Conservation (phyloP, 78 protist genomes). For the Dictyostelium intermedium region DNA sequence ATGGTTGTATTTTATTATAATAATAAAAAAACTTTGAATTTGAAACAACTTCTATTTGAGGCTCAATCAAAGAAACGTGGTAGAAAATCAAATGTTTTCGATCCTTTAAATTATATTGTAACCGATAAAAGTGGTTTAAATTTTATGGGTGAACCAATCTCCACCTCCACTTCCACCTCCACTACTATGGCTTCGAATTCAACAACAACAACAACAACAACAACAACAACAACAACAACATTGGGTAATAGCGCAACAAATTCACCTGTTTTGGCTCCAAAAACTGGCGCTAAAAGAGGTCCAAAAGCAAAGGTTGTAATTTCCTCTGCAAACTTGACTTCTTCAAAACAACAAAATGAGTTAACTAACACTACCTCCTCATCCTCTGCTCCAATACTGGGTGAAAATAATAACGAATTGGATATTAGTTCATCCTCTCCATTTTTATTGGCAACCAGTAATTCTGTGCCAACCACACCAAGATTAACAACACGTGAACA, state of each 20-base stretch:
- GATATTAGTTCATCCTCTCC: neutral
- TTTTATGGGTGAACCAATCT: neutral
- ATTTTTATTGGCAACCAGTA: neutral
- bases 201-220: neutral
- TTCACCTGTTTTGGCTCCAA: conserved; percentile 42
- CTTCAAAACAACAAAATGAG: neutral
- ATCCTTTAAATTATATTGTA: neutral
- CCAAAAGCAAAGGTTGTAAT: neutral
- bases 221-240: neutral
- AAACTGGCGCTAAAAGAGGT: neutral
- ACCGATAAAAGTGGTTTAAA: neutral
- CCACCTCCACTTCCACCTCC: no score
- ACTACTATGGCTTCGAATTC: no score
- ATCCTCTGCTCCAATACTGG: neutral
- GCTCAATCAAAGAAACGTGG: conserved; percentile 60
- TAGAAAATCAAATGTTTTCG: conserved; percentile 12
- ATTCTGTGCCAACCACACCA: conserved; percentile 31
- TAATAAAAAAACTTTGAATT: conserved; percentile 60
- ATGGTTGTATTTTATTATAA: conserved; percentile 70
- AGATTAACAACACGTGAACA: conserved; percentile 61
- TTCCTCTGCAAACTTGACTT: neutral
- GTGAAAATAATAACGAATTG: neutral
- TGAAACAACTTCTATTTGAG: conserved; percentile 29
- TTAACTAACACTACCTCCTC: neutral
- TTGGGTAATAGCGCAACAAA: neutral